These are phyloP conservation scores for Zygosaccharomyces pseudobailii DNA, from an alignment of 1,139 yeast species.

Conservation along the genomic window DNA sequence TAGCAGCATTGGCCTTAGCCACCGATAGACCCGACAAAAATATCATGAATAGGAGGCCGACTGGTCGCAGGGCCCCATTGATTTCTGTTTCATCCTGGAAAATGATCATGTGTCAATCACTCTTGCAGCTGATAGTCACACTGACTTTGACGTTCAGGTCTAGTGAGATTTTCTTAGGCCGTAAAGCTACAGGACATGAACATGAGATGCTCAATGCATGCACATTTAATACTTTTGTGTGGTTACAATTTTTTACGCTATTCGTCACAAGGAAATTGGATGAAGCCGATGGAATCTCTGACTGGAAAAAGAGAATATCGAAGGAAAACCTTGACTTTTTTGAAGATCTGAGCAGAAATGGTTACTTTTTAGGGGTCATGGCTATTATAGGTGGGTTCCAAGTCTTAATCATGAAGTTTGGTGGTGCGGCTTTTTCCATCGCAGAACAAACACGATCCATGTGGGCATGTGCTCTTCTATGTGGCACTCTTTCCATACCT, in stretches of 20 bases:
- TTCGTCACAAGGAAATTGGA: slow-evolving; percentile 88
- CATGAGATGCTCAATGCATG: slow-evolving; percentile 65
- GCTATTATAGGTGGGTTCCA: slow-evolving; percentile 76
- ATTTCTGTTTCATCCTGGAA: slow-evolving; percentile 96
- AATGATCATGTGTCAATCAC: slow-evolving; percentile 88
- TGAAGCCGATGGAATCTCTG: slow-evolving; percentile 68
- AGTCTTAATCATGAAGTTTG: slow-evolving; percentile 88
- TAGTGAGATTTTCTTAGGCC: slow-evolving; percentile 49
- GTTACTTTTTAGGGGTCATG: slow-evolving; percentile 72
- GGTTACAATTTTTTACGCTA: slow-evolving; percentile 95
- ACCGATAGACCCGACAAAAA: slow-evolving; percentile 92
- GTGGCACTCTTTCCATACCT: slow-evolving; percentile 82
- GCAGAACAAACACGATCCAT: slow-evolving; percentile 70
- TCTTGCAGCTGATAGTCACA: slow-evolving; percentile 71
- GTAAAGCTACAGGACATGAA: slow-evolving; percentile 42
- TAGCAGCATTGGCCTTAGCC: slow-evolving; percentile 96
- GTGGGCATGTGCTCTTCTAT: slow-evolving; percentile 86
- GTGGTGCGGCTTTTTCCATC: slow-evolving; percentile 91
- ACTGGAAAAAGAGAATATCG: slow-evolving; percentile 54
- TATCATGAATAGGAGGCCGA: slow-evolving; percentile 76
- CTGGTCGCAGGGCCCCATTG: slow-evolving; percentile 73
- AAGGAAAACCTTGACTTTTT: slow-evolving; percentile 69
- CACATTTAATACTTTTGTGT: slow-evolving; percentile 93
- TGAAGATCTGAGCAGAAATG: slow-evolving; percentile 74
- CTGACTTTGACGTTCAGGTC: slow-evolving; percentile 82